These are phyloP conservation scores for Ascoidea tarda DNA, from an alignment of 805 yeast species.

Conservation along the genomic window DNA sequence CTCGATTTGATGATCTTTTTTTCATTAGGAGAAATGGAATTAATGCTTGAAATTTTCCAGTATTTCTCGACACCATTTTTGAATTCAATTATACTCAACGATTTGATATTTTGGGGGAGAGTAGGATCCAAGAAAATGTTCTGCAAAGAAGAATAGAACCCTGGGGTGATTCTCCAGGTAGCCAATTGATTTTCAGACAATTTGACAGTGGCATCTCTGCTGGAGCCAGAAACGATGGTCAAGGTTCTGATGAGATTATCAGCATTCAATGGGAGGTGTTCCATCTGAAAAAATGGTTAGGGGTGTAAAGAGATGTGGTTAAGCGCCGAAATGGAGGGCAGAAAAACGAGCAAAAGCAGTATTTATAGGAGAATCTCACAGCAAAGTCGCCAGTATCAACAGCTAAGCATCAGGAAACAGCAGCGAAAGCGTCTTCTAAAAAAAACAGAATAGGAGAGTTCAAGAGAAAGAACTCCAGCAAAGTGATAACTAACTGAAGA, in stretches of 20 bases:
- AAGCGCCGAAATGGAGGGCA: too few relatives aligned
- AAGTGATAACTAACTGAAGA: too few relatives aligned
- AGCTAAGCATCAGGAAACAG: too few relatives aligned
- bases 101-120: slow-evolving; percentile 51
- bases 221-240: slow-evolving; percentile 17
- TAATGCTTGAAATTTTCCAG: slow-evolving; percentile 62
- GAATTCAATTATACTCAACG: slow-evolving; percentile 79
- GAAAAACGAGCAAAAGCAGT: too few relatives aligned
- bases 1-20: slow-evolving; percentile 46
- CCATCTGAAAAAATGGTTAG: too few relatives aligned
- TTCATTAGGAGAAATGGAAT: slow-evolving; percentile 49
- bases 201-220: slow-evolving; percentile 36
- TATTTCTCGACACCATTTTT: slow-evolving; percentile 77
- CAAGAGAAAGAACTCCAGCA: too few relatives aligned
- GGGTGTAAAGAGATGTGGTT: too few relatives aligned
- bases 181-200: slow-evolving; percentile 59
- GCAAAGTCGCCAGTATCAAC: too few relatives aligned
- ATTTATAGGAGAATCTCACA: too few relatives aligned
- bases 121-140: slow-evolving; percentile 46
- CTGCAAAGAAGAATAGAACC: slow-evolving; percentile 38
- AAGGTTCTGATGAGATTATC: background rate
- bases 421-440: too few relatives aligned
- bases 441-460: too few relatives aligned
- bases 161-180: slow-evolving; percentile 51
- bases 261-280: too few relatives aligned